Conservation (phyloP, 108 stramenopile genomes). For the Fistulifera pelliculosa region DNA sequence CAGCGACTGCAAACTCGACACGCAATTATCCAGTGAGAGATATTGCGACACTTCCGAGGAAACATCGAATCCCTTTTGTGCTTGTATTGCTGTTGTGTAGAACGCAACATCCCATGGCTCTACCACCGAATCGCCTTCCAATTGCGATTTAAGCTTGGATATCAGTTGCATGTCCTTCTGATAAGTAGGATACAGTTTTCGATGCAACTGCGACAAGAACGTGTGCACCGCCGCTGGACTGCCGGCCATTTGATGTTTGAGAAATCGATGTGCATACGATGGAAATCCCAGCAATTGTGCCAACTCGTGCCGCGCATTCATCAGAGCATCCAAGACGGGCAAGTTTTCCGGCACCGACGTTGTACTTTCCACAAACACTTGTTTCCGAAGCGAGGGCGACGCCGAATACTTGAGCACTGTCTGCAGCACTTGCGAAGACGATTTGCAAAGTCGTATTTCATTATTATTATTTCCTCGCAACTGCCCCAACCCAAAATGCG, state of each 20-base stretch:
- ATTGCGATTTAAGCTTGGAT: slow-evolving; percentile 33
- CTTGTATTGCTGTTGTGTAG: slow-evolving; percentile 55
- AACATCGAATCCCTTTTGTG: slow-evolving; percentile 44
- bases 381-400: slow-evolving; percentile 45
- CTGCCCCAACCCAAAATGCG: slow-evolving; percentile 21
- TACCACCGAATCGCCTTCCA: slow-evolving; percentile 46
- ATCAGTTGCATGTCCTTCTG: slow-evolving; percentile 55
- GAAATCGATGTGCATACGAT: slow-evolving; percentile 62
- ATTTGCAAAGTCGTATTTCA: slow-evolving; percentile 14
- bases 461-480: slow-evolving; percentile 4
- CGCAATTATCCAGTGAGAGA: slow-evolving; percentile 64
- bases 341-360: slow-evolving; percentile 71
- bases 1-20: slow-evolving; percentile 62
- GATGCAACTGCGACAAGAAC: slow-evolving; percentile 49
- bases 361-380: slow-evolving; percentile 57
- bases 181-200: slow-evolving; percentile 24
- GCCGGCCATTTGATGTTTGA: slow-evolving; percentile 73
- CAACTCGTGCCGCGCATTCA: slow-evolving; percentile 48
- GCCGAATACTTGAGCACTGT: slow-evolving; percentile 54
- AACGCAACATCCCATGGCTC: slow-evolving; percentile 87
- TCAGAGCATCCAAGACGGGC: slow-evolving; percentile 58
- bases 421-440: slow-evolving; percentile 53
- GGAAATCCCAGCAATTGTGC: slow-evolving; percentile 54
- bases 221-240: slow-evolving; percentile 29
- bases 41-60: slow-evolving; percentile 29